Base-by-base conservation (phyloP, 371 early-diverging fungal genomes). In the Apophysomyces ossiformis region DNA sequence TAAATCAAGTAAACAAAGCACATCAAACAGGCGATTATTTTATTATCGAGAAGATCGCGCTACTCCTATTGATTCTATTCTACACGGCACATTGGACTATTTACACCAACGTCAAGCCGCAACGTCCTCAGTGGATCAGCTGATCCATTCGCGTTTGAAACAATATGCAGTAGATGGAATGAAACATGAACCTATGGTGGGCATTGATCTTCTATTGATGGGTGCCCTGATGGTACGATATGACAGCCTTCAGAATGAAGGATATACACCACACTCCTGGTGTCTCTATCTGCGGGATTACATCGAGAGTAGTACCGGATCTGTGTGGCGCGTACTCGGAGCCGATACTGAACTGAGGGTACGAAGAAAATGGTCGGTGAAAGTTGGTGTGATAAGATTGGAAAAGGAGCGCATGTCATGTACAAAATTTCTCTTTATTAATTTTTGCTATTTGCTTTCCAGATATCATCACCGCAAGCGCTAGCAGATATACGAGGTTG, bases 201-300 rank as follows among this genome's bases (percentile, higher is more conserved):
- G 60, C 16, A 38, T 70, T n/a, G 69, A 74, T 47, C 78, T 74
- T 63, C 60, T 70, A 18, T 46, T 81, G 21, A 70, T 78, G 71
- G 82, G 78, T 11, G 81, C 72, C 7, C 46, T 81, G 26, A 74
- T 81, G 78, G 68, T 66, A 18, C 68, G 70, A 4, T 67, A 77
- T 39, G 75, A 77, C 38, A 60, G 65, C 46, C 61, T 57, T 2
- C 44, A 60, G 8, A 70, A 26, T 36, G 37, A 44, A 18, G 69
- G 65, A 4, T 41, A 39, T 39, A 21, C 56, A 26, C 44, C 70
- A 13, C 44, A 67, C 44, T 16, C 65, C 13, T 81, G 82, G 78
- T 72, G 72, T 43, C 63, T 81, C 12, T 81, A 81, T 61, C 16
- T 78, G 9, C 71, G 82, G n/a, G 77, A 73, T 57, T 81, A 73